Evolutionary conservation across 2,329 filamentous ascomycete genomes (phyloP).

Genomic region (Colletotrichum sp.): DNA sequence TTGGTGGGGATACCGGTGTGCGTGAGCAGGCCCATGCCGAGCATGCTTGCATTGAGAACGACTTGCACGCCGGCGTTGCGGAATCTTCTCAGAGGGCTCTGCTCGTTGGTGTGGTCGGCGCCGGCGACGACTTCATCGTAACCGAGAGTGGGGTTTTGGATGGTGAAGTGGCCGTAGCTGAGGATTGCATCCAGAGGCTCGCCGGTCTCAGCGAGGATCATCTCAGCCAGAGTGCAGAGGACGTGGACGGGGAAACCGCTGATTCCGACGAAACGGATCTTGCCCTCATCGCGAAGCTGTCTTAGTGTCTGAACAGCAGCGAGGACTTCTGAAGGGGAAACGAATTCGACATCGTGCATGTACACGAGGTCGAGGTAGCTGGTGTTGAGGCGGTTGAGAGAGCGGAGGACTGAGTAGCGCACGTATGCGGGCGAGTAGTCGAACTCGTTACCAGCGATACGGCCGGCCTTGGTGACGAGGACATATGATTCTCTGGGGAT

Average conservation of each 20-base stretch:
- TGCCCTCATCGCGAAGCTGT: conserved; percentile 74
- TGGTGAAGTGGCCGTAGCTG: conserved; percentile 18
- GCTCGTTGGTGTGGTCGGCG: conserved; percentile 88
- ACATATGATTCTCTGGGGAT: conserved; percentile 32
- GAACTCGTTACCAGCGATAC: conserved; percentile 13
- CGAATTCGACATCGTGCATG: conserved; percentile 83
- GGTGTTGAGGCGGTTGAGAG: conserved; percentile 68
- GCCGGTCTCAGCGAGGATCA: conserved; percentile 3
- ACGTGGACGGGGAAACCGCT: conserved; percentile 84
- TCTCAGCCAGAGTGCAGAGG: conserved; percentile 73
- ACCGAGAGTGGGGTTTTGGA: conserved; percentile 40
- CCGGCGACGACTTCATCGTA: conserved; percentile 87
- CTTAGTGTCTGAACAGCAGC: conserved; percentile 74
- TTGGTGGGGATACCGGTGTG: conserved; percentile 65
- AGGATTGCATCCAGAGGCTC: conserved; percentile 9
- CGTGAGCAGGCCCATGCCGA: conserved; percentile 90
- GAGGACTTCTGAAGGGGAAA: conserved; percentile 68
- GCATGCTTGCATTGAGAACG: conserved; percentile 84
- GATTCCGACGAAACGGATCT: conserved; percentile 85
- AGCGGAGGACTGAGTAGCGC: conserved; percentile 67
- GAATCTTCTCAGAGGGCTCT: conserved; percentile 74
- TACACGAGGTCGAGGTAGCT: conserved; percentile 79
- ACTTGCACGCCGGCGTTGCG: conserved; percentile 77
- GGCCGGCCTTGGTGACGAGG: conserved; percentile 15
- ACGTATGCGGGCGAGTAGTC: conserved; percentile 18